A percentile compares a stretch with the other conserved stretches of the same genome.
These are phyloP conservation scores for Amphirosellinia nigrospora DNA, from an alignment of 495 filamentous ascomycete genomes.

Conservation along the genomic window DNA sequence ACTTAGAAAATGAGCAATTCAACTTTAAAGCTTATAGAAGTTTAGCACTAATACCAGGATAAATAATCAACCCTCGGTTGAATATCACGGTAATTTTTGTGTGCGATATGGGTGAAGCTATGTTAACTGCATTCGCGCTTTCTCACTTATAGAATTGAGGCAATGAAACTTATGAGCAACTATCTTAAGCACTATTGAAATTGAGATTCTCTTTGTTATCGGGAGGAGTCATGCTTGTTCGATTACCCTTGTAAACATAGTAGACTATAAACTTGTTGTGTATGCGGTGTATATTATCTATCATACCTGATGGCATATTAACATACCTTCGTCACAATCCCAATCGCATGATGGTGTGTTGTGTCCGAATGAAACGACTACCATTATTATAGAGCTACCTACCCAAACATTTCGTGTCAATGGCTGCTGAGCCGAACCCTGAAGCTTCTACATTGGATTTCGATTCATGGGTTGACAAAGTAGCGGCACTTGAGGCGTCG, in stretches of 20 bases:
- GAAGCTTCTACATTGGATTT: neutral
- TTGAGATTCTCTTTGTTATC: neutral
- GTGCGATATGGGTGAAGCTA: neutral
- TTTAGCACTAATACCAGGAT: neutral
- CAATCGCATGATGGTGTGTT: too few relatives aligned
- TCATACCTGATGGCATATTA: neutral
- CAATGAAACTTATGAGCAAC: neutral
- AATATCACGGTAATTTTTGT: neutral
- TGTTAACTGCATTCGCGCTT: neutral
- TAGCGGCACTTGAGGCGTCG: conserved; percentile 17
- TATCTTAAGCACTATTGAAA: neutral
- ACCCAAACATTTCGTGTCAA: neutral
- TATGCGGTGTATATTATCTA: neutral
- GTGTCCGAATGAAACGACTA: too few relatives aligned
- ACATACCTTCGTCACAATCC: too few relatives aligned
- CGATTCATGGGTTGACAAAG: neutral
- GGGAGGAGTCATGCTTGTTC: neutral
- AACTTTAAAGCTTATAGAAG: neutral
- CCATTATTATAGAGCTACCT: too few relatives aligned
- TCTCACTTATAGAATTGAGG: neutral
- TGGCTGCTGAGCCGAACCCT: neutral
- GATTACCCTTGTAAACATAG: neutral
- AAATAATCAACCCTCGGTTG: neutral
- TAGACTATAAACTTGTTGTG: neutral
- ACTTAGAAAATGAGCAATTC: neutral